Percentiles rank a stretch among this genome's conserved stretches.
These are phyloP conservation scores for Heritiera fomes DNA, from an alignment of 345 rosid species.

Conservation along the genomic window DNA sequence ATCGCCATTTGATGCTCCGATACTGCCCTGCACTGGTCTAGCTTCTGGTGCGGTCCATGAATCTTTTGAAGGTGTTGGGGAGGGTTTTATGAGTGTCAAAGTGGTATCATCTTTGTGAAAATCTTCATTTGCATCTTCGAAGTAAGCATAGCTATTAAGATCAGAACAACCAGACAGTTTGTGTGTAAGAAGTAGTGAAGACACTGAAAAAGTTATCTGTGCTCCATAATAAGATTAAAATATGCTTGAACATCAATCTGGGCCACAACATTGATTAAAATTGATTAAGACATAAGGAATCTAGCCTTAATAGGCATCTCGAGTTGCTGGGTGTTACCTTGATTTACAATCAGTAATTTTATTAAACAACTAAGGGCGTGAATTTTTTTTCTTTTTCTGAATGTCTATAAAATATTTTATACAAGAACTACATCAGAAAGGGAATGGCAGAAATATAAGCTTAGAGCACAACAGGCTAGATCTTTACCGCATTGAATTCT, in stretches of 20 bases:
- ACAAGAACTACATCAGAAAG: conserved; percentile 4
- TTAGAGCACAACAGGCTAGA: conserved; percentile 2
- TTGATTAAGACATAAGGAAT: neutral
- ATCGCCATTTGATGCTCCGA: conserved; percentile 43
- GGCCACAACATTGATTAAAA: neutral
- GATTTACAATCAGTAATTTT: neutral
- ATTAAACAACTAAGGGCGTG: neutral
- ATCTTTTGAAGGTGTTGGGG: conserved; percentile 54
- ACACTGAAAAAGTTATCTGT: too few relatives aligned
- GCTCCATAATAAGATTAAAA: neutral
- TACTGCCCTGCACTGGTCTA: conserved; percentile 37
- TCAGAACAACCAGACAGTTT: neutral
- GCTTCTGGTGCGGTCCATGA: conserved; percentile 46
- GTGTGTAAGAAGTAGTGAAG: neutral
- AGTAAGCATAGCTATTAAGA: conserved; percentile 72
- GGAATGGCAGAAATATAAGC: conserved; percentile 6
- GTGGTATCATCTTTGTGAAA: conserved; percentile 73
- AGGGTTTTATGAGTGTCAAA: conserved; percentile 79
- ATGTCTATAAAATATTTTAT: neutral
- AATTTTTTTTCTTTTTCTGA: neutral
- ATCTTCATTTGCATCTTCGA: conserved; percentile 61
- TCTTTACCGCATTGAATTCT: conserved; percentile 78
- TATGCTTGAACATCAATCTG: neutral
- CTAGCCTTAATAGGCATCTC: neutral
- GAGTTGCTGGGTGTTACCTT: neutral